These are phyloP conservation scores for Desmodesmus armatus DNA, from an alignment of 139 green algal species.

Conservation along the genomic window DNA sequence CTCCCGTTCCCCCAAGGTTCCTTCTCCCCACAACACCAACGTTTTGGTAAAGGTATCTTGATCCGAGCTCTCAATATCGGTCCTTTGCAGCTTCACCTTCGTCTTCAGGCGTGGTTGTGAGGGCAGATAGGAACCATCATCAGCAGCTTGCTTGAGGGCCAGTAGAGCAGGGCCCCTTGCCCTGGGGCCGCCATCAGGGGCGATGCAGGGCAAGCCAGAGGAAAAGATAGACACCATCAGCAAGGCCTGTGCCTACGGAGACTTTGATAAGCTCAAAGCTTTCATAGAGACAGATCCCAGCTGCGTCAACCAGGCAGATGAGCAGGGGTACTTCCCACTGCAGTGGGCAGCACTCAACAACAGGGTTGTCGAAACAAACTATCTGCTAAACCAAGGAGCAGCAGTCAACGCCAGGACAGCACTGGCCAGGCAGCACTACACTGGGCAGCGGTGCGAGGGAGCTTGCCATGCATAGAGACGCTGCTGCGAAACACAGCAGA, in stretches of 20 bases:
- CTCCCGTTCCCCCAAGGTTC: too few species aligned
- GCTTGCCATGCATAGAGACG: slow-evolving; percentile 79
- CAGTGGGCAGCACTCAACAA: slow-evolving; percentile 98
- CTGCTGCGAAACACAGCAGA: slow-evolving; percentile 76
- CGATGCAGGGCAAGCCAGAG: too few species aligned
- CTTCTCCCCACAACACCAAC: too few species aligned
- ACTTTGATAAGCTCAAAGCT: slow-evolving; percentile 78
- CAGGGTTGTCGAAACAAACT: slow-evolving; percentile 73
- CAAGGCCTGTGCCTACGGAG: slow-evolving; percentile 83
- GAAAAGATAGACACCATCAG: slow-evolving; percentile 31
- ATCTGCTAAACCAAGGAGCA: slow-evolving; percentile 76
- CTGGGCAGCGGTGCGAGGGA: slow-evolving; percentile 88
- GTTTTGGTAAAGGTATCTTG: too few species aligned
- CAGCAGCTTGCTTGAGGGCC: too few species aligned
- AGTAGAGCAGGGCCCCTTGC: too few species aligned
- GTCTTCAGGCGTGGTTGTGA: too few species aligned
- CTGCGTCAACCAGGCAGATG: slow-evolving; percentile 70
- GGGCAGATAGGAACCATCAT: too few species aligned
- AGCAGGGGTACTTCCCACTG: slow-evolving; percentile 70
- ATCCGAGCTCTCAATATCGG: too few species aligned
- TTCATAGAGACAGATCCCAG: slow-evolving; percentile 67
- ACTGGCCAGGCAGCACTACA: slow-evolving; percentile 91
- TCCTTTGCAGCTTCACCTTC: too few species aligned
- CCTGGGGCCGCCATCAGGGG: too few species aligned
- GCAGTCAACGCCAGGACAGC: slow-evolving; percentile 75